These are phyloP conservation scores for Dendrobium catenatum DNA, from an alignment of 106 monocot species.

Conservation along the genomic window DNA sequence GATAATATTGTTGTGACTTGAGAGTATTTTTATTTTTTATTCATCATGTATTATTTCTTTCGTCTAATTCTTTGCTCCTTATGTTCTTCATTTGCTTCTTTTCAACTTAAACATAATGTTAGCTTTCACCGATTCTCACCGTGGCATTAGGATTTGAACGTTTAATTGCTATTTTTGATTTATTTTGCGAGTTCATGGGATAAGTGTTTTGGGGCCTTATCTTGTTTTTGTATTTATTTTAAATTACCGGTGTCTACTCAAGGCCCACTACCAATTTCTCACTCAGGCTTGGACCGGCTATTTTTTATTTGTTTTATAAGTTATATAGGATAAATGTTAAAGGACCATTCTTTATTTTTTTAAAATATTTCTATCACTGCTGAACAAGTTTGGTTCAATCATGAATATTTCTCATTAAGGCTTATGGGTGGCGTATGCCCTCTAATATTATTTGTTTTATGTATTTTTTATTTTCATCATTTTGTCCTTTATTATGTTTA, in stretches of 20 bases:
- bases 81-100: too few relatives aligned
- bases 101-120: too few relatives aligned
- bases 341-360: background rate
- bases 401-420: background rate
- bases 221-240: background rate
- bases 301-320: background rate
- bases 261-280: background rate
- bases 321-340: background rate
- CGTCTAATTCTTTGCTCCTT: too few relatives aligned
- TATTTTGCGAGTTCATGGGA: background rate
- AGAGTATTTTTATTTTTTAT: too few relatives aligned
- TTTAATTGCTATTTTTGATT: background rate
- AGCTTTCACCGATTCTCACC: too few relatives aligned
- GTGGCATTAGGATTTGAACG: too few relatives aligned
- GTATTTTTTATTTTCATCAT: background rate
- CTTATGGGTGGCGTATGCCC: background rate
- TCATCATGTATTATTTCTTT: too few relatives aligned
- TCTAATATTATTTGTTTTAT: background rate
- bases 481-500: background rate
- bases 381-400: background rate
- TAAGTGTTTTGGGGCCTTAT: background rate
- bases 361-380: background rate
- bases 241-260: background rate
- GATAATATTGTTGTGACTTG: too few relatives aligned
- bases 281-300: background rate